Evolutionary conservation across 441 rosid species (phyloP), one percentile per base, ranked within the genome.

Genomic region (Pelargonium australe): DNA sequence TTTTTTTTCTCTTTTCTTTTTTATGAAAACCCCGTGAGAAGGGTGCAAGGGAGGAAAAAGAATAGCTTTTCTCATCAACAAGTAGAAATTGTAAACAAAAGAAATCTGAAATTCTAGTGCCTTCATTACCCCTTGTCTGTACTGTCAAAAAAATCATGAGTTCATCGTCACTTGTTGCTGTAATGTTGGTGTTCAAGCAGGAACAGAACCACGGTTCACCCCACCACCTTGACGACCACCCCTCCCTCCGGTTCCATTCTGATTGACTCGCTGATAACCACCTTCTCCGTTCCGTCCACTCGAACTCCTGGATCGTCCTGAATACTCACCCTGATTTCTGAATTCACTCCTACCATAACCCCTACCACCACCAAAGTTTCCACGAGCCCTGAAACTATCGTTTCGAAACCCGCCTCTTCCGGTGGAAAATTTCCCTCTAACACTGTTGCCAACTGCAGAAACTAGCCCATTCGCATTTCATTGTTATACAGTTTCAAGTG

Each of bases 371-470:
- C 84, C 72, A 6, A 73, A 83, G 79, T 75, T 79, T 63, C 89
- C 87, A 1, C 96, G 93, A 65, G 80, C 84, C 80, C 82, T 88
- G 79, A 87, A 87, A 77, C 84, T 89, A 40, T 92, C 97, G 31
- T 79, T 86, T 40, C 91, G 79, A 76, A 81, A 89, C 25, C 79
- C 81, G 69, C 79, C 87, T 87, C 95, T 85, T 65, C 89, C 87
- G 0, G 89, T 62, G 75, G 88, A 45, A 81, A 67, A 89, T 83
- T 92, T 90, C 64, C 90, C 96, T 69, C 93, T 83, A 17, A 89
- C 89, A 71, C 77, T 72, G 75, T 86, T 68, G 23, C 82, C 68
- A 72, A 75, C 92, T 84, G 81, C 71, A 65, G 57, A 79, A 63
- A 67, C 11, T 17, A 79, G 45, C 10, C 2, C 17, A 16, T 64